These are phyloP conservation scores for Neurospora sp. DNA, from an alignment of 495 filamentous ascomycete genomes.

Conservation along the genomic window DNA sequence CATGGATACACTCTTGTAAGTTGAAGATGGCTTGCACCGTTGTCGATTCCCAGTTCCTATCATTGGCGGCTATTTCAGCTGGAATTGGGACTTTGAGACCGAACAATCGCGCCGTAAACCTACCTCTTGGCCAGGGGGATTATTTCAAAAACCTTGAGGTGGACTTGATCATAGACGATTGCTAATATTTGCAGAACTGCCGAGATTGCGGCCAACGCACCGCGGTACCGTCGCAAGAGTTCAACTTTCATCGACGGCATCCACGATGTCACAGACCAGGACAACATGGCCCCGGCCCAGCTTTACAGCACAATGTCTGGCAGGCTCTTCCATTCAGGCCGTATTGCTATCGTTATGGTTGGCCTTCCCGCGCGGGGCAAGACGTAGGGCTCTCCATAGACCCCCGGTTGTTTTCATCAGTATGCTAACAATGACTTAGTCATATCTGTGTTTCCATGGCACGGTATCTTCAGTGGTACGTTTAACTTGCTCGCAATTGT, in stretches of 20 bases:
- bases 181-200: slow-evolving; percentile 50
- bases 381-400: slow-evolving; percentile 51
- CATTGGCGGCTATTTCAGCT: background rate
- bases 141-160: background rate
- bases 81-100: background rate
- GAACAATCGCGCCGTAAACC: background rate
- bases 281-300: slow-evolving; percentile 84
- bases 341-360: slow-evolving; percentile 95
- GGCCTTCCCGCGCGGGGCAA: slow-evolving; percentile 94
- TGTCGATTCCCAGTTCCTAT: background rate
- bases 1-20: slow-evolving; percentile 81
- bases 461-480: slow-evolving; percentile 87
- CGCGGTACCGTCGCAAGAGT: slow-evolving; percentile 71
- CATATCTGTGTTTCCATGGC: slow-evolving; percentile 94
- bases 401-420: background rate
- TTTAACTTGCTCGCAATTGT: slow-evolving; percentile 1
- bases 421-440: slow-evolving; percentile 33
- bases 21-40: slow-evolving; percentile 3
- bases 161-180: background rate
- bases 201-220: slow-evolving; percentile 78
- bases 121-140: background rate
- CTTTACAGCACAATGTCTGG: slow-evolving; percentile 97
- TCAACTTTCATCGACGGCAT: slow-evolving; percentile 97
- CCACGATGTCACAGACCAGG: slow-evolving; percentile 76
- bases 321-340: slow-evolving; percentile 89